These are phyloP conservation scores for Kodamaea alishanica DNA, from an alignment of 1,139 yeast genomes.

Conservation along the genomic window DNA sequence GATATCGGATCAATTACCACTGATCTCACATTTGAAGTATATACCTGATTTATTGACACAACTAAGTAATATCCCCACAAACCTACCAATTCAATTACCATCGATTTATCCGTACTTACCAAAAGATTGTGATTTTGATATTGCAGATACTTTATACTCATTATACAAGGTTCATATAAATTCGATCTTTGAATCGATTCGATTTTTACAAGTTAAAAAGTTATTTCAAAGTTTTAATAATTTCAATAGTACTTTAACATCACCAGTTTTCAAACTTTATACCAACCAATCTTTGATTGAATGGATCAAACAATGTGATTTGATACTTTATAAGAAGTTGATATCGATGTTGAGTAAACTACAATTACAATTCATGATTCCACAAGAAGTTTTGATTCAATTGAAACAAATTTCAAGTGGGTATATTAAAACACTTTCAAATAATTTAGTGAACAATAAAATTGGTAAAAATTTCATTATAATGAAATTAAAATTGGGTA, in stretches of 20 bases:
- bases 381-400: conserved; percentile 50
- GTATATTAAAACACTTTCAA: conserved; percentile 39
- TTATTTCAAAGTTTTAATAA: conserved; percentile 51
- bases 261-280: conserved; percentile 62
- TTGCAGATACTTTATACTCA: conserved; percentile 58
- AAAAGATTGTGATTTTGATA: conserved; percentile 50
- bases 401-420: conserved; percentile 44
- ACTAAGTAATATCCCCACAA: conserved; percentile 18
- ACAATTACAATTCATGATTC: conserved; percentile 55
- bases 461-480: conserved; percentile 51
- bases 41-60: conserved; percentile 34
- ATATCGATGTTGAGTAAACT: conserved; percentile 64
- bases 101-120: conserved; percentile 51
- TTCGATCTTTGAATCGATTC: conserved; percentile 57
- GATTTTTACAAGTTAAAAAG: conserved; percentile 65
- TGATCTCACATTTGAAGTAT: conserved; percentile 28
- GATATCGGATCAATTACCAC: conserved; percentile 16
- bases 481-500: conserved; percentile 54
- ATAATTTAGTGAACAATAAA: conserved; percentile 31
- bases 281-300: conserved; percentile 45
- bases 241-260: conserved; percentile 59
- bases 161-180: conserved; percentile 63
- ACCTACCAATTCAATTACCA: conserved; percentile 44
- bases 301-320: conserved; percentile 70
- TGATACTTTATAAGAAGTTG: conserved; percentile 57